phyloP scores from a whole-genome alignment of 2,329 filamentous ascomycete genomes.

The Plectosphaerella plurivora region DNA sequence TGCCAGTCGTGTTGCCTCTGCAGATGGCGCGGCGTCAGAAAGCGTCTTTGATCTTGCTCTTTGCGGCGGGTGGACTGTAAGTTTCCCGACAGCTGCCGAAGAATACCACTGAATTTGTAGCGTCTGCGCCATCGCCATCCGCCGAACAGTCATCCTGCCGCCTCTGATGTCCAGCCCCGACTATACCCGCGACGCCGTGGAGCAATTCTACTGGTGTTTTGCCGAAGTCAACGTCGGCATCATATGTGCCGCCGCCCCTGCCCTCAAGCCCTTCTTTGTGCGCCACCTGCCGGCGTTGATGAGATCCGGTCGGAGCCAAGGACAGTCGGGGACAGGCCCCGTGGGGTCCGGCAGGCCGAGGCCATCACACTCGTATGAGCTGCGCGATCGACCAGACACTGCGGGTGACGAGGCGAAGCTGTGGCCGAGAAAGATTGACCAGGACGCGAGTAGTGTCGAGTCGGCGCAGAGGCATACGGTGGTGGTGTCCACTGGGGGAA shows the following conservation, averaged over 20 bases:
- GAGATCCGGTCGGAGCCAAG: conserved; percentile 1
- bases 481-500: background rate
- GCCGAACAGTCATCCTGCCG: conserved; percentile 19
- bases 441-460: no score
- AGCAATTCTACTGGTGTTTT: conserved; percentile 23
- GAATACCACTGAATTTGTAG: conserved; percentile 4
- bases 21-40: conserved; percentile 7
- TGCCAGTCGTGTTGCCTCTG: conserved; percentile 7
- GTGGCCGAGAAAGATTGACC: conserved; percentile 4
- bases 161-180: conserved; percentile 15
- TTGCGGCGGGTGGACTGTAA: conserved; percentile 4
- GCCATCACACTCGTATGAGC: conserved; percentile 10
- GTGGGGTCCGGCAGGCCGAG: conserved; percentile 2
- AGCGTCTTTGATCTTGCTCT: conserved; percentile 4
- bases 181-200: conserved; percentile 20
- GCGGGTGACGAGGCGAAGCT: conserved; percentile 7
- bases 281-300: conserved; percentile 12
- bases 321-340: background rate
- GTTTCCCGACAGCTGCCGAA: background rate
- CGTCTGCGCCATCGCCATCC: conserved; percentile 22
- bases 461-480: no score
- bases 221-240: conserved; percentile 11
- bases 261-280: conserved; percentile 15
- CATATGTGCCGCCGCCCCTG: conserved; percentile 9
- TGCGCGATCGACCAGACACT: background rate